Base-by-base conservation (phyloP, 306 rosid genomes). In the Vicia faba region DNA sequence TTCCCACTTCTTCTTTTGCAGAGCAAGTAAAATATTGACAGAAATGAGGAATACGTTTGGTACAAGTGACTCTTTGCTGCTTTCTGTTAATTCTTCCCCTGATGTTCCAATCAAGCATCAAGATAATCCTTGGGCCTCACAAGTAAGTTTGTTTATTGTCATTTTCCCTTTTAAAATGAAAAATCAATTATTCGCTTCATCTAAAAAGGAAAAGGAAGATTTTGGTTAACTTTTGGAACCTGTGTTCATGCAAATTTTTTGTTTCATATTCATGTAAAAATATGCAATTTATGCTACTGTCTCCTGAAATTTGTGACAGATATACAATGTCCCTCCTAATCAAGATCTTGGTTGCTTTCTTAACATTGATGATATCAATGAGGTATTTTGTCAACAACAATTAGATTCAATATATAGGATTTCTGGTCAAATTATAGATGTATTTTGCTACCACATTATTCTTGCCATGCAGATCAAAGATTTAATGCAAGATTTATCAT, bases 1-100 rank as follows among this genome's bases (percentile, higher is more conserved):
- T 69, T 69, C 68, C 69, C 54, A 48, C 64, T 28, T 66, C 45
- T 59, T 73, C 65, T 70, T 69, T 41, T 2, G 65, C 88, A 95
- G 97, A 71, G 95, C 92, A 65, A 83, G 76, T 68, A 95, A 84
- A 85, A 78, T 80, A 49, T 76, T 95, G 69, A 70, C 87, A 43
- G 96, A 95, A 53, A 90, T 90, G 97, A 83, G 81, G 88, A 84
- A 74, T 66, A 72, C 95, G 14, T 95, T 95, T 81, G 97, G 99
- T 39, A 23, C 91, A 40, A 81, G 72, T 71, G 92, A 85, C 66
- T 95, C 89, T 79, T 78, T 75, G 16, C 73, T 95, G 78, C 86
- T 95, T 61, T 85, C 87, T 67, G 86, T 95, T 64, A 95, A 95
- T 79, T 90, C 99, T 64, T 85, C 97, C 64, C 55, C 51, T 49